A percentile compares a stretch with the other conserved stretches of the same genome.
Evolutionary conservation across 352 stramenopile genomes (phyloP).

Genomic region (Phytophthora sp.): DNA sequence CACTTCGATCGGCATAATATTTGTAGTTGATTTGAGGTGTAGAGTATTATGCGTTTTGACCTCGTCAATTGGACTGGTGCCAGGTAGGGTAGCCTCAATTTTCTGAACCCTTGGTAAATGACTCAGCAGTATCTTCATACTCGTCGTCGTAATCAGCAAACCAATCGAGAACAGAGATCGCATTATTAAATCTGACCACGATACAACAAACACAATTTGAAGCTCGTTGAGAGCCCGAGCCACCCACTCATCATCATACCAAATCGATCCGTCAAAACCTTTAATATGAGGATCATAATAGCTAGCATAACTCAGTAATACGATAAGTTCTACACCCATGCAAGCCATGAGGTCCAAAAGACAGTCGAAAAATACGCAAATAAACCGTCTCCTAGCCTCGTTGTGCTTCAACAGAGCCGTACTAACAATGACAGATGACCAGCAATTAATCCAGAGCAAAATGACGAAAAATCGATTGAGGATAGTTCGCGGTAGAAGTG

Average conservation of each 20-base stretch:
- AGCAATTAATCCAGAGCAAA: slow-evolving; percentile 31
- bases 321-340: slow-evolving; percentile 6
- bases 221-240: slow-evolving; percentile 26
- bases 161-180: slow-evolving; percentile 20
- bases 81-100: no score
- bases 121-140: slow-evolving; percentile 14
- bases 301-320: slow-evolving; percentile 10
- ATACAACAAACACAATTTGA: slow-evolving; percentile 29
- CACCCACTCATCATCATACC: slow-evolving; percentile 30
- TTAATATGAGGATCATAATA: neutral
- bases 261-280: slow-evolving; percentile 5
- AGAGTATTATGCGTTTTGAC: no score
- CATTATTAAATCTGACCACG: slow-evolving; percentile 20
- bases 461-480: slow-evolving; percentile 33
- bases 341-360: slow-evolving; percentile 24
- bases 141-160: slow-evolving; percentile 12
- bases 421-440: slow-evolving; percentile 8
- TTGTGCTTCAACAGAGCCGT: neutral
- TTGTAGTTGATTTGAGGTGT: no score
- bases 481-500: slow-evolving; percentile 5
- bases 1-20: no score
- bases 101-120: neutral
- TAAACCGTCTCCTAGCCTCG: slow-evolving; percentile 9
- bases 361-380: slow-evolving; percentile 16
- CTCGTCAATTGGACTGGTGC: no score